A percentile compares a stretch with the other conserved stretches of the same genome.
These are phyloP conservation scores for Fusarium circinatum DNA, from an alignment of 2,329 filamentous ascomycete species.

Conservation along the genomic window DNA sequence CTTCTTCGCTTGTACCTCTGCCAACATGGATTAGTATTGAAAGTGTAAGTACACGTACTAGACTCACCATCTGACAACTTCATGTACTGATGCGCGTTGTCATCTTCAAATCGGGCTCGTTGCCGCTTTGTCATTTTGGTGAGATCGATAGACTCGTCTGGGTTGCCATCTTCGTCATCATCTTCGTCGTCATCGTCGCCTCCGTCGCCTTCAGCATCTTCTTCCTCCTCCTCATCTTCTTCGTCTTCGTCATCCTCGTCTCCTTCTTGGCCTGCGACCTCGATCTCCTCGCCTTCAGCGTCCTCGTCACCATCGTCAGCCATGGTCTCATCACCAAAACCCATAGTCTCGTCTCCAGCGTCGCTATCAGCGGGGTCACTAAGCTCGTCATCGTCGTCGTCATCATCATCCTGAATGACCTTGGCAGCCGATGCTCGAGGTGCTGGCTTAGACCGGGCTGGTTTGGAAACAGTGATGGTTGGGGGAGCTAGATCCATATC, in stretches of 20 bases:
- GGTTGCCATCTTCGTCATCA: conserved; percentile 58
- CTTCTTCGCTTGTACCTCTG: conserved; percentile 73
- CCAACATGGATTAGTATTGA: conserved; percentile 13
- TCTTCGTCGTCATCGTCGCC: conserved; percentile 55
- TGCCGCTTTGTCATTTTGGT: conserved; percentile 71
- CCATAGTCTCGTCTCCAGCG: conserved; percentile 51
- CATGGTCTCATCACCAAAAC: conserved; percentile 58
- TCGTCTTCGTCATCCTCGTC: conserved; percentile 57
- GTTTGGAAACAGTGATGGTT: conserved; percentile 62
- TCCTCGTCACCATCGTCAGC: conserved; percentile 58
- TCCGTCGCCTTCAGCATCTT: conserved; percentile 48
- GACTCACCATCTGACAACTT: conserved; percentile 68
- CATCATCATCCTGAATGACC: conserved; percentile 54
- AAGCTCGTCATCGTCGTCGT: conserved; percentile 64
- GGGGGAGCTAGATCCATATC: conserved; percentile 56
- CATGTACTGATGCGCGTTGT: conserved; percentile 62
- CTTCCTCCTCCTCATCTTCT: conserved; percentile 51
- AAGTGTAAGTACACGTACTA: not conserved
- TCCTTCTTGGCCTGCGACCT: conserved; percentile 54
- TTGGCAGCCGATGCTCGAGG: conserved; percentile 49
- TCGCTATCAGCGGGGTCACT: conserved; percentile 65
- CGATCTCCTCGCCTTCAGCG: conserved; percentile 59
- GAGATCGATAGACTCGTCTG: conserved; percentile 63
- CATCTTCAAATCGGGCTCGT: conserved; percentile 67
- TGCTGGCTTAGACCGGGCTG: conserved; percentile 51